Percentiles rank a stretch among this genome's conserved stretches.
Conservation (phyloP, 805 yeast species). For the Kluyveromyces lactis region DNA sequence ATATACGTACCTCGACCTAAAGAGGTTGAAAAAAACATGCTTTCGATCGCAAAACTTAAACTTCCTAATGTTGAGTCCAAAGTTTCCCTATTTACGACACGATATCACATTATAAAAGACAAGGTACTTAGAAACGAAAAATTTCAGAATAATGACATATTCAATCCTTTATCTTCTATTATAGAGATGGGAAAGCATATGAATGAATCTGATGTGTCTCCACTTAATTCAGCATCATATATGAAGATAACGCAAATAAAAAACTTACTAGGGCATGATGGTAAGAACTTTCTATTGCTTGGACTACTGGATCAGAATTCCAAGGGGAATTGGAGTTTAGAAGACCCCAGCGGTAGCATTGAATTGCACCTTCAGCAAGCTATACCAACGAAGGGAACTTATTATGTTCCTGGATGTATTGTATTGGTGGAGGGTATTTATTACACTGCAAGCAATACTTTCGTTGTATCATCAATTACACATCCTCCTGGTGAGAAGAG, state of each 20-base stretch:
- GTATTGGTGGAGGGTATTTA: slow-evolving; percentile 81
- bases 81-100: slow-evolving; percentile 38
- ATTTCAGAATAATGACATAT: slow-evolving; percentile 40
- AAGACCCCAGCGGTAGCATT: slow-evolving; percentile 72
- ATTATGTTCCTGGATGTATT: slow-evolving; percentile 66
- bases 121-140: slow-evolving; percentile 66
- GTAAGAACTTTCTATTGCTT: slow-evolving; percentile 62
- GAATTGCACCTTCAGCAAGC: slow-evolving; percentile 59
- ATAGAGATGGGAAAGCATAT: slow-evolving; percentile 17
- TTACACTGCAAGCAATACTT: slow-evolving; percentile 54
- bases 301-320: slow-evolving; percentile 63
- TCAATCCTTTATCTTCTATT: slow-evolving; percentile 31
- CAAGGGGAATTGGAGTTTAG: slow-evolving; percentile 65
- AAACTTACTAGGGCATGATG: slow-evolving; percentile 79
- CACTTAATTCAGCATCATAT: slow-evolving; percentile 4
- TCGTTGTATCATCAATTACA: slow-evolving; percentile 66
- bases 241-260: slow-evolving; percentile 61
- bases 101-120: slow-evolving; percentile 61
- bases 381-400: slow-evolving; percentile 54
- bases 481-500: slow-evolving; percentile 88
- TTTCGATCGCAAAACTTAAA: slow-evolving; percentile 7
- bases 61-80: slow-evolving; percentile 24
- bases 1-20: slow-evolving; percentile 26
- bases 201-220: slow-evolving; percentile 8
- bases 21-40: slow-evolving; percentile 9